Conservation (phyloP, 73 alveolate genomes). For the Paramecium sexaurelia region DNA sequence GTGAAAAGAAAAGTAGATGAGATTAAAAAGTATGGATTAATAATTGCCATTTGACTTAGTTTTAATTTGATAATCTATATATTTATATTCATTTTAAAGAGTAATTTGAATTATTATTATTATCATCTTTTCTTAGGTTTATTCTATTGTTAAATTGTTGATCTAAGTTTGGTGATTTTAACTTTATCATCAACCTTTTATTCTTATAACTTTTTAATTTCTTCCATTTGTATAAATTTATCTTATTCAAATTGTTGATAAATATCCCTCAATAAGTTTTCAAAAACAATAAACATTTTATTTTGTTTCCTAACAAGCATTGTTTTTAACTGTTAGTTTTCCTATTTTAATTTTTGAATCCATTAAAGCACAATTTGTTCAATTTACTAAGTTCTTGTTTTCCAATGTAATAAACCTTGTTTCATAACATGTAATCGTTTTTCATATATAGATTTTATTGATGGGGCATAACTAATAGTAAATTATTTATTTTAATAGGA, state of each 20-base stretch:
- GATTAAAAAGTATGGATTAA: not conserved
- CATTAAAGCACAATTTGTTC: conserved; percentile 28
- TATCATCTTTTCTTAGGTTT: not conserved
- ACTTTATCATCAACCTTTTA: not conserved
- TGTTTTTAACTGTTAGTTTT: not conserved
- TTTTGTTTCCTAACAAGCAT: not conserved
- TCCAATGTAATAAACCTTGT: conserved; percentile 39
- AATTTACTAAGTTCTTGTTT: conserved; percentile 17
- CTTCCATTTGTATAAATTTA: not conserved
- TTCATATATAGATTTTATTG: not conserved
- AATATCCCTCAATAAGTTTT: conserved; percentile 2
- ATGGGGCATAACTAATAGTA: not conserved
- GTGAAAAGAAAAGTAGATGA: conserved; percentile 47
- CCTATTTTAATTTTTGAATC: conserved; percentile 23
- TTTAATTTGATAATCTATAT: not conserved
- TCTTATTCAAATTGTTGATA: conserved; percentile 16
- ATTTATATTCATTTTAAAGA: not conserved
- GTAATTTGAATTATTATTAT: not conserved
- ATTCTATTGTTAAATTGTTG: not conserved
- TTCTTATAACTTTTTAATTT: not conserved
- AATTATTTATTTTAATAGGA: not conserved
- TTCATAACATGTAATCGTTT: conserved; percentile 23
- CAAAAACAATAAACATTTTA: conserved; percentile 31
- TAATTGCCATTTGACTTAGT: not conserved
- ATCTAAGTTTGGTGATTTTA: not conserved